Conservation (phyloP, 768 basidiomycete species). For the Pisolithus tinctorius region DNA sequence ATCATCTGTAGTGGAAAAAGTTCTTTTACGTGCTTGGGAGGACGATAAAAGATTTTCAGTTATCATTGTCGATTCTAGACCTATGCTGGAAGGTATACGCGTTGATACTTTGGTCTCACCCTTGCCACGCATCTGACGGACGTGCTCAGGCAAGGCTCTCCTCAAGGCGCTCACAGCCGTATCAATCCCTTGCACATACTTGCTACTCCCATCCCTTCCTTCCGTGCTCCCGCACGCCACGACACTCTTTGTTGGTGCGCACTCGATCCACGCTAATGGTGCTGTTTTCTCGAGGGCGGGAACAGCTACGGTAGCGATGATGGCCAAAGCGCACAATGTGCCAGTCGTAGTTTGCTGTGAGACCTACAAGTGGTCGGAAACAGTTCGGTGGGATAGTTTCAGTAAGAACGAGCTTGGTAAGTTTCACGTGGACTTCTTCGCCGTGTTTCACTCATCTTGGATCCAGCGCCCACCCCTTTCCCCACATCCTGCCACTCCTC, state of each 20-base stretch:
- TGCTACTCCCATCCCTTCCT: slow-evolving; percentile 80
- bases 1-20: slow-evolving; percentile 92
- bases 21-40: slow-evolving; percentile 69
- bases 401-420: slow-evolving; percentile 93
- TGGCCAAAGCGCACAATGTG: slow-evolving; percentile 81
- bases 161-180: slow-evolving; percentile 62
- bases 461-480: slow-evolving; percentile 24
- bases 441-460: background rate
- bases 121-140: background rate
- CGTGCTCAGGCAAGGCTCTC: slow-evolving; percentile 62
- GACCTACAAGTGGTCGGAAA: slow-evolving; percentile 97
- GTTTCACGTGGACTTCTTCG: slow-evolving; percentile 7
- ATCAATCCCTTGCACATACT: slow-evolving; percentile 81
- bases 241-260: slow-evolving; percentile 85
- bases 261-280: slow-evolving; percentile 92
- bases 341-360: slow-evolving; percentile 97
- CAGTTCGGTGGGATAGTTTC: slow-evolving; percentile 87
- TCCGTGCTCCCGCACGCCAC: slow-evolving; percentile 76
- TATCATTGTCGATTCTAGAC: slow-evolving; percentile 91
- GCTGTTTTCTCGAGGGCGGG: slow-evolving; percentile 91
- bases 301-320: slow-evolving; percentile 94
- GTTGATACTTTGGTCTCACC: background rate
- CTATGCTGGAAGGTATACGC: slow-evolving; percentile 75
- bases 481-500: slow-evolving; percentile 8
- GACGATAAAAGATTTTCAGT: slow-evolving; percentile 80